Evolutionary conservation across 805 yeast species (phyloP).

Genomic region (Candida nanaspora): DNA sequence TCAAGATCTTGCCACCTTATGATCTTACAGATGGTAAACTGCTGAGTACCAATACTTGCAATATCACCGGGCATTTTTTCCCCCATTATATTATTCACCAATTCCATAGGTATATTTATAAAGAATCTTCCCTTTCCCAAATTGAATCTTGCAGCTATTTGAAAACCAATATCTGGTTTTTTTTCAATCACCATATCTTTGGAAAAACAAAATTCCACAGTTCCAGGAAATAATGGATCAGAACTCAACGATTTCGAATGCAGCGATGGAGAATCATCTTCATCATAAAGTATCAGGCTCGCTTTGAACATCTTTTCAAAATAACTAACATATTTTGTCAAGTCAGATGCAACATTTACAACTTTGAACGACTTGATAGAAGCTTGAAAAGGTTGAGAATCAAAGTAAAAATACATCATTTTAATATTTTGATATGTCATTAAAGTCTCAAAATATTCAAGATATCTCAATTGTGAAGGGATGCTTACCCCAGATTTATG

Average conservation of each 20-base stretch:
- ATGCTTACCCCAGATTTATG: conserved; percentile 69
- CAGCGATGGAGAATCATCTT: no score
- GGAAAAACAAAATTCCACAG: neutral
- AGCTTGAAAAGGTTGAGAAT: no score
- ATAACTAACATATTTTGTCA: no score
- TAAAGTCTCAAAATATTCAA: conserved; percentile 39
- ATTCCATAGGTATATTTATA: neutral
- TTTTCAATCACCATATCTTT: neutral
- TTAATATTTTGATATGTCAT: neutral
- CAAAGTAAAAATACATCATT: neutral
- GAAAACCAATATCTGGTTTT: neutral
- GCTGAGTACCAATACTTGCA: no score
- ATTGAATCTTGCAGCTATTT: neutral
- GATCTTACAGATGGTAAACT: neutral
- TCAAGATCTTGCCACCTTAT: conserved; percentile 48
- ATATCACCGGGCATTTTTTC: no score
- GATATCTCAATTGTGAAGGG: conserved; percentile 57
- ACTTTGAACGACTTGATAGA: no score
- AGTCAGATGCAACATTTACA: no score
- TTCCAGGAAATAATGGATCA: neutral
- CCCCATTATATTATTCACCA: neutral
- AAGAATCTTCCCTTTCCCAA: neutral
- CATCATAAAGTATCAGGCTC: no score
- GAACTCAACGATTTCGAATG: no score
- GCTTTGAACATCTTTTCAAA: no score